Evolutionary conservation across 768 basidiomycete species (phyloP).

Genomic region (Rhodotorula sphaerocarpa): DNA sequence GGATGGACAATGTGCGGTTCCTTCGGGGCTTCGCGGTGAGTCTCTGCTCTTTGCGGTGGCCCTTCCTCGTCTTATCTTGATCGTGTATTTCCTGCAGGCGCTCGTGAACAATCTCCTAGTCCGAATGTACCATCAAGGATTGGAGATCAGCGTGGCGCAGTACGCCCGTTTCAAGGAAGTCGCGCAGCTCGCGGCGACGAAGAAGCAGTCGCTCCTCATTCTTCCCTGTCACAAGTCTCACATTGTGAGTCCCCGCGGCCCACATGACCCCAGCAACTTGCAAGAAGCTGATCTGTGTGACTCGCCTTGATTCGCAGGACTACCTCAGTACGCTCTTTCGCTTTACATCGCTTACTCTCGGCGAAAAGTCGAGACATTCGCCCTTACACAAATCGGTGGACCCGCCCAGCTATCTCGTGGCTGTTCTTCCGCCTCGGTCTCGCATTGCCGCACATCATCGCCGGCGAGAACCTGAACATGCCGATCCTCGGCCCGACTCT

Average conservation of each 20-base stretch:
- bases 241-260: constrained; percentile 13
- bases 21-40: constrained; percentile 25
- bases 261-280: neutral
- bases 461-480: constrained; percentile 39
- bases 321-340: constrained; percentile 1
- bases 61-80: neutral
- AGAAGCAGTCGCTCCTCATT: constrained; percentile 36
- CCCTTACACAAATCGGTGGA: neutral
- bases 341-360: neutral
- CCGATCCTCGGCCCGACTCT: constrained; percentile 34
- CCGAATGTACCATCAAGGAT: constrained; percentile 29
- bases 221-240: constrained; percentile 39
- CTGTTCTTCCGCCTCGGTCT: constrained; percentile 35
- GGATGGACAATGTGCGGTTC: constrained; percentile 30
- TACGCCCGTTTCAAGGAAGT: constrained; percentile 32
- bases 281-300: neutral
- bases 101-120: constrained; percentile 31
- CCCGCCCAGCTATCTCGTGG: constrained; percentile 24
- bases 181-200: constrained; percentile 26
- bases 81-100: neutral
- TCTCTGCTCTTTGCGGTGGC: neutral
- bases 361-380: neutral
- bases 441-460: constrained; percentile 38
- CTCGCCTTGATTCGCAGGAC: neutral
- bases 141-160: constrained; percentile 28